Conservation (phyloP, 345 rosid genomes). For the Jatropha curcas region DNA sequence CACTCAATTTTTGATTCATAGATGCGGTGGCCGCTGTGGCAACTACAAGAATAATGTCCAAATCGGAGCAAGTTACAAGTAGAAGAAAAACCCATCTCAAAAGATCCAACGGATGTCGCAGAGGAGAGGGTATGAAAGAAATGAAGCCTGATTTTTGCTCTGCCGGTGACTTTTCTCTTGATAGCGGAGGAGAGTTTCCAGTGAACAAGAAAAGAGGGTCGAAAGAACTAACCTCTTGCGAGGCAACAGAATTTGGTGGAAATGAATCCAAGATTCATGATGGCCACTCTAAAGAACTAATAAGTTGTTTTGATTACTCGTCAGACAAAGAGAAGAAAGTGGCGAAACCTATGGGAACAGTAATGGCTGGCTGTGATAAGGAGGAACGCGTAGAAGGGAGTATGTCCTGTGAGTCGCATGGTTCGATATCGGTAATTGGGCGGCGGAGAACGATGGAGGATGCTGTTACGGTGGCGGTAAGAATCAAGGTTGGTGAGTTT, state of each 20-base stretch:
- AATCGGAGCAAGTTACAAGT: too few species aligned
- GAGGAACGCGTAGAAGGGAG: not conserved
- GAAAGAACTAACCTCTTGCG: not conserved
- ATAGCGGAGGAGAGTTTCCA: not conserved
- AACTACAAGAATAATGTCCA: too few species aligned
- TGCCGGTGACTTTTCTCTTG: not conserved
- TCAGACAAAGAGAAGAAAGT: not conserved
- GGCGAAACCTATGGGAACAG: not conserved
- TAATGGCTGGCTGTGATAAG: not conserved
- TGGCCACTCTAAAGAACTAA: not conserved
- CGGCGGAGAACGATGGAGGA: constrained; percentile 41
- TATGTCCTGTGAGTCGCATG: constrained; percentile 19
- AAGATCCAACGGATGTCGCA: not conserved
- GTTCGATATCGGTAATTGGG: constrained; percentile 42
- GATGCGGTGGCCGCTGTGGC: too few species aligned
- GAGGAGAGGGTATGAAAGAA: not conserved
- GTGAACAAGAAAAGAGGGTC: not conserved
- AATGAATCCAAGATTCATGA: not conserved
- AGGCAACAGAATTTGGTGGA: not conserved
- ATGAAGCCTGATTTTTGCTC: not conserved
- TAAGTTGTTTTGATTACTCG: not conserved
- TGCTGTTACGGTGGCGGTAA: constrained; percentile 24
- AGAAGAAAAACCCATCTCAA: not conserved
- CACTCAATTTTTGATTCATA: too few species aligned
- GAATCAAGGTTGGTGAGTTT: constrained; percentile 6